These are phyloP conservation scores for Diplogelasinospora grovesii DNA, from an alignment of 495 filamentous ascomycete species.

Conservation along the genomic window DNA sequence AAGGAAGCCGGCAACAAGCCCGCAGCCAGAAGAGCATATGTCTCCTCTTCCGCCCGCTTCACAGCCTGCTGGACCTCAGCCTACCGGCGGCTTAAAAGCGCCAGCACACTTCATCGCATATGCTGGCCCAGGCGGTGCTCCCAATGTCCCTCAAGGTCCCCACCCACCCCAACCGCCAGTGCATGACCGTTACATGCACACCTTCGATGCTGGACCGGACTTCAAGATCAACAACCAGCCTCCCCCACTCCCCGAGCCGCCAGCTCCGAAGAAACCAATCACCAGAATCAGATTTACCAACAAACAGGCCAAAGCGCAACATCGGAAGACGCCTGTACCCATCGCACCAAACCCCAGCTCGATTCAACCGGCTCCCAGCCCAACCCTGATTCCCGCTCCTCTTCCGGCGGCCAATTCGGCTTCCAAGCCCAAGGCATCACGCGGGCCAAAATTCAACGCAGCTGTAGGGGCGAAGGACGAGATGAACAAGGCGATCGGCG, in stretches of 20 bases:
- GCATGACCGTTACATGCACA: slow-evolving; percentile 24
- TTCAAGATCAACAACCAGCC: slow-evolving; percentile 12
- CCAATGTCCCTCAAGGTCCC: slow-evolving; percentile 18
- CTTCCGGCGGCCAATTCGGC: slow-evolving; percentile 13
- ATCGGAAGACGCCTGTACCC: slow-evolving; percentile 15
- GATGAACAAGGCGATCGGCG: not conserved
- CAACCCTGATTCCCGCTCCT: too few relatives aligned
- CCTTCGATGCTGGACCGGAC: slow-evolving; percentile 19
- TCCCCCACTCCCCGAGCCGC: slow-evolving; percentile 17
- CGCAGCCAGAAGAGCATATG: slow-evolving; percentile 7
- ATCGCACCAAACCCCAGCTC: slow-evolving; percentile 9
- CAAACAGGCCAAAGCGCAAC: slow-evolving; percentile 10
- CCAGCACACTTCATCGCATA: too few relatives aligned
- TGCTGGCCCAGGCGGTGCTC: too few relatives aligned
- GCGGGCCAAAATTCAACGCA: slow-evolving; percentile 9
- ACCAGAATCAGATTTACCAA: slow-evolving; percentile 27
- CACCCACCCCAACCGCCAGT: slow-evolving; percentile 9
- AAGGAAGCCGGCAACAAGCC: slow-evolving; percentile 14
- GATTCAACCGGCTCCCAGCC: too few relatives aligned
- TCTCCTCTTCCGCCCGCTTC: slow-evolving; percentile 11
- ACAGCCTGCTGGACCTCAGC: not conserved
- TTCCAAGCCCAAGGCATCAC: slow-evolving; percentile 13
- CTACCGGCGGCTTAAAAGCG: slow-evolving; percentile 13
- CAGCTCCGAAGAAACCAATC: slow-evolving; percentile 25
- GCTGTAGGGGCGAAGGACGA: slow-evolving; percentile 1